Conservation (phyloP, 1,284 basidiomycete genomes). For the Exobasidium cylindrosporum region DNA sequence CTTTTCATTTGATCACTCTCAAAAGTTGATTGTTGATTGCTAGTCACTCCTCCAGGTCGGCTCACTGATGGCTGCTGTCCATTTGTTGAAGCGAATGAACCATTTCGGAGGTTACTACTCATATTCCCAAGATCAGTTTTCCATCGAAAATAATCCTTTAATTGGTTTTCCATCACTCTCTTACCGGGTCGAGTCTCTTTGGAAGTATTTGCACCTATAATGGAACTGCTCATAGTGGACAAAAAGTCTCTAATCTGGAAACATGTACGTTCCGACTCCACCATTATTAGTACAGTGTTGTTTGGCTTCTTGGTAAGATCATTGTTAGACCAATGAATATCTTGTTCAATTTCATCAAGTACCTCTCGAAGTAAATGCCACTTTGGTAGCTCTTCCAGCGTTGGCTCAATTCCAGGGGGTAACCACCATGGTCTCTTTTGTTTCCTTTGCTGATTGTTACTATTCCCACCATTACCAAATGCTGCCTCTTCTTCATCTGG, state of each 20-base stretch:
- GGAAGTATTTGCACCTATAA: constrained; percentile 15
- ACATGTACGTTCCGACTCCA: constrained; percentile 34
- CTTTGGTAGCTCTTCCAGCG: constrained; percentile 91
- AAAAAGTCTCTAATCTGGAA: constrained; percentile 45
- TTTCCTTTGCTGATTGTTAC: neutral
- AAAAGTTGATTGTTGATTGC: neutral
- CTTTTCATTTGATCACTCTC: constrained; percentile 41
- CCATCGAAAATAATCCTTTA: constrained; percentile 76
- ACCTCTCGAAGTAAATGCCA: constrained; percentile 84
- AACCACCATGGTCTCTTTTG: constrained; percentile 60
- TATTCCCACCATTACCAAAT: constrained; percentile 12
- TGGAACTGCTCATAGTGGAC: constrained; percentile 30
- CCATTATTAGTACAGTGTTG: constrained; percentile 52
- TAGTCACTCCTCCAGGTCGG: neutral
- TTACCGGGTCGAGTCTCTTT: constrained; percentile 45
- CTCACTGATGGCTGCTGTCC: neutral
- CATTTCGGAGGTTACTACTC: constrained; percentile 29
- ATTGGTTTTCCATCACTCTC: constrained; percentile 72
- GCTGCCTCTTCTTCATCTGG: constrained; percentile 37
- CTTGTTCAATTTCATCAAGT: constrained; percentile 85
- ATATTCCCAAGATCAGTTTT: constrained; percentile 64
- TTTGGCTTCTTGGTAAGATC: constrained; percentile 22
- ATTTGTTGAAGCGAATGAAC: neutral
- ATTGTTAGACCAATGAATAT: constrained; percentile 63
- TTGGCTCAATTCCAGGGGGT: constrained; percentile 75